phyloP scores from a whole-genome alignment of 1,139 yeast genomes.

The Debaryomyces sp. region DNA sequence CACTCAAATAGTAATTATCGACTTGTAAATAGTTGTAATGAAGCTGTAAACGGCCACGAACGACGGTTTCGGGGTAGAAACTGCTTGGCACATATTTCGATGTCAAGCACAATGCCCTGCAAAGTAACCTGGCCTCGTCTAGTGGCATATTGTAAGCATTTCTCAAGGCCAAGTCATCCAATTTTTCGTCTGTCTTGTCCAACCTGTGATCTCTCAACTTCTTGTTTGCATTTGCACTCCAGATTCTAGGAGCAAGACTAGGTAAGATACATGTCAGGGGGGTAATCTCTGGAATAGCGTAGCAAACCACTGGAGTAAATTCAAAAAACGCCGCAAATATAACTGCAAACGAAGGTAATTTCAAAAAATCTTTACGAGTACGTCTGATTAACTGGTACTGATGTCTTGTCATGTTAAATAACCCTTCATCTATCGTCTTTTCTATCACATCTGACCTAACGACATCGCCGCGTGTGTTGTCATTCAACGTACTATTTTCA shows the following conservation, averaged over 20 bases:
- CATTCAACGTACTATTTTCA: slow-evolving; percentile 23
- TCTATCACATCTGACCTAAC: slow-evolving; percentile 18
- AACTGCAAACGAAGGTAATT: slow-evolving; percentile 65
- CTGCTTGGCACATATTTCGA: slow-evolving; percentile 41
- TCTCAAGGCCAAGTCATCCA: slow-evolving; percentile 28
- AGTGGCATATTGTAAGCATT: slow-evolving; percentile 49
- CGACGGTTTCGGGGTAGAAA: slow-evolving; percentile 38
- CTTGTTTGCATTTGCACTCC: slow-evolving; percentile 22
- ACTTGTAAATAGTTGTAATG: slow-evolving; percentile 49
- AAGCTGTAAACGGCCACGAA: slow-evolving; percentile 41
- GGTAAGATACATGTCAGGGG: slow-evolving; percentile 75
- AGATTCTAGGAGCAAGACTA: slow-evolving; percentile 41
- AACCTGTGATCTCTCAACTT: slow-evolving; percentile 12
- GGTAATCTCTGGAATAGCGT: slow-evolving; percentile 59
- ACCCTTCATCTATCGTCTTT: slow-evolving; percentile 11
- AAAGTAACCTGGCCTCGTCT: slow-evolving; percentile 35
- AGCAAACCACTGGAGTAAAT: slow-evolving; percentile 61
- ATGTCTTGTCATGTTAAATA: slow-evolving; percentile 49
- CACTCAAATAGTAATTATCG: slow-evolving; percentile 53
- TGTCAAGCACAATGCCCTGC: slow-evolving; percentile 38
- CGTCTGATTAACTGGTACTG: slow-evolving; percentile 61
- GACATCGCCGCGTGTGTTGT: slow-evolving; percentile 21
- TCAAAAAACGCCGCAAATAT: slow-evolving; percentile 64
- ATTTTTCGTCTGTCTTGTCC: slow-evolving; percentile 10
- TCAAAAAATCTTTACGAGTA: slow-evolving; percentile 56